Evolutionary conservation across 306 rosid genomes (phyloP), one percentile per base, ranked within the genome.

Genomic region (Aeschynomene evenia): DNA sequence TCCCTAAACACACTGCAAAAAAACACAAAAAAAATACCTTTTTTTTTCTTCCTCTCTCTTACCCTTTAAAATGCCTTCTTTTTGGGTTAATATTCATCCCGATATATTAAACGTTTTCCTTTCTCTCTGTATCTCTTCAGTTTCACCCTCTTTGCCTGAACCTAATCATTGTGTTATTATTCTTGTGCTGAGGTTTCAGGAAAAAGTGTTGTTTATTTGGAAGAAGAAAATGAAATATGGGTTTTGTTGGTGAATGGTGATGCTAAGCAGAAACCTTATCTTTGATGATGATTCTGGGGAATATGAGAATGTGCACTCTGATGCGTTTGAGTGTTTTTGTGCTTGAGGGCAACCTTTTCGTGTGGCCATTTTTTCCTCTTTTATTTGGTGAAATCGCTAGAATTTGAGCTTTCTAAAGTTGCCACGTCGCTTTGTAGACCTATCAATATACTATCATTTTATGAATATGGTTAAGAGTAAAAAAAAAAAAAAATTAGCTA

Each of bases 361-460:
- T 79, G 79, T 79, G 83, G 83, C 67, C 76, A 42, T 79, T 67
- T 66, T 66, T 56, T 64, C 39, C 22, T 9, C 5, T 5, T 46
- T 14, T 23, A 3, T 59, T 48, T 4, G 18, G 29, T 29, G 19
- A 48, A n/a, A 50, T 15, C 28, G 9, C 2, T 12, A 22, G 63
- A 66, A 33, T 37, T 54, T n/a, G 15, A 3, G 23, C 1, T 4
- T 34, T 56, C 52, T 1, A 26, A 21, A 1, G 23, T 2, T 9
- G 52, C 82, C 85, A 77, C 82, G 76, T 68, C 73, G 70, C 62
- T 14, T 1, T 1, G 18, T 0, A 12, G 31, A 28, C 31, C 0
- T 28, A 28, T 28, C 31, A 28, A 28, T 28, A n/a, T n/a, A n/a
- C 31, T 28, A 28, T 28, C 31, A 28, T 28, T 28, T 28, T 28